Percentiles rank a stretch among this genome's conserved stretches.
Evolutionary conservation across 208 protist species (phyloP).

Genomic region (Wallacemonas sp.): DNA sequence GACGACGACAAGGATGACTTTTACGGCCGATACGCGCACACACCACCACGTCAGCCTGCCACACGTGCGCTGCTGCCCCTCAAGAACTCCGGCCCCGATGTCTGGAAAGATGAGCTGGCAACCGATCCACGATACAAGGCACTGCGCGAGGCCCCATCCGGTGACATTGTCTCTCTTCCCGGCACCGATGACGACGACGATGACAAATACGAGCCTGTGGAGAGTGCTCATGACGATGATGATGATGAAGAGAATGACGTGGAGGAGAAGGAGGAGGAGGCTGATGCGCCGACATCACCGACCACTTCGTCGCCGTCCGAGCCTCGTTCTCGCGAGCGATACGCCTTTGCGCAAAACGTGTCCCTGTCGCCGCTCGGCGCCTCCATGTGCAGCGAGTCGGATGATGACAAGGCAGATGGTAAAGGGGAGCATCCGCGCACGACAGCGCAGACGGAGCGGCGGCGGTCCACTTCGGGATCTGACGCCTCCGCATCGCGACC

Average conservation of each 20-base stretch:
- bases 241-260: not conserved
- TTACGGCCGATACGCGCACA: not conserved
- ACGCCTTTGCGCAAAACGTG: conserved; percentile 1
- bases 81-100: conserved; percentile 2
- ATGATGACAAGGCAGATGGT: not conserved
- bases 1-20: not conserved
- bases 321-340: not conserved
- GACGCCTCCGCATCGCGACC: no score
- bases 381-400: not conserved
- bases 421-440: not conserved
- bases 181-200: not conserved
- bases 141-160: no score
- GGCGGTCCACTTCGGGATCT: no score
- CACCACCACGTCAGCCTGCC: not conserved
- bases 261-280: no score
- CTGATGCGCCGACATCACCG: no score
- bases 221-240: no score
- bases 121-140: conserved; percentile 5
- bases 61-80: conserved; percentile 1
- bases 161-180: no score
- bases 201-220: no score
- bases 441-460: not conserved
- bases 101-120: not conserved
- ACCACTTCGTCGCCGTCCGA: no score
- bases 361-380: conserved; percentile 10